Base-by-base conservation (phyloP, 139 green algal genomes). In the Chlamydomonas schloesseri region DNA sequence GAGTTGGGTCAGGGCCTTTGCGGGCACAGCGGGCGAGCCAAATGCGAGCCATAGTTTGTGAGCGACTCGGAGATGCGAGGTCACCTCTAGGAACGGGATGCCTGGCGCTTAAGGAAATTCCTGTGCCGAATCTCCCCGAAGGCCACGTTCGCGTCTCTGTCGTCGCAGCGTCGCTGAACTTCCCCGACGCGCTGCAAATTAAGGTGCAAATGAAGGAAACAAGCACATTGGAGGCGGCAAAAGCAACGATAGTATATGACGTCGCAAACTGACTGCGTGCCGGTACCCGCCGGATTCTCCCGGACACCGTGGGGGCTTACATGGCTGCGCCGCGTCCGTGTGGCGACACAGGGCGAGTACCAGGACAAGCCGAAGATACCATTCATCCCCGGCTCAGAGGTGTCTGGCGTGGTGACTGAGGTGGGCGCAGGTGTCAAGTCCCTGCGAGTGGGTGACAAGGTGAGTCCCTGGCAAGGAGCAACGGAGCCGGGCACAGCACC, bases 351-450 rank as follows among this genome's bases (percentile, higher is more conserved):
- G 94, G 96, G 95, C 14, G 76, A 93, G 36, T 98, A 98, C 82
- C 96, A 98, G 81, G 95, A 95, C 31, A 95, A 94, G 64, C 93
- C 91, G 17, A 88, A 90, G 37, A 87, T 96, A 42, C 97, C 97
- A 0, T 99, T 98, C 83, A 88, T 98, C 3, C 95, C 95, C 0
- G 97, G 97, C 33, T 93, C 83, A 28, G 96, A 99, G 82, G 91
- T 96, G 21, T 90, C 94, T 4, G 96, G 96, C 5, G 77, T 89
- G 0, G 91, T 99, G 47, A 34, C 88, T 18, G 95, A 96, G 81
- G 90, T 97, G 14, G 96, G 92, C 1, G 29, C 55, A 0, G 91
- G 93, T 31, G 96, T 98, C 34, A 89, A 76, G 17, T 75, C 68
- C 1, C 47, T 98, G 17, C 88, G 90, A 26, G 71, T 92, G 0